Evolutionary conservation across 129 eudicot species (phyloP), one percentile per base, ranked within the genome.

Genomic region (Centrapalus pauciflorus): DNA sequence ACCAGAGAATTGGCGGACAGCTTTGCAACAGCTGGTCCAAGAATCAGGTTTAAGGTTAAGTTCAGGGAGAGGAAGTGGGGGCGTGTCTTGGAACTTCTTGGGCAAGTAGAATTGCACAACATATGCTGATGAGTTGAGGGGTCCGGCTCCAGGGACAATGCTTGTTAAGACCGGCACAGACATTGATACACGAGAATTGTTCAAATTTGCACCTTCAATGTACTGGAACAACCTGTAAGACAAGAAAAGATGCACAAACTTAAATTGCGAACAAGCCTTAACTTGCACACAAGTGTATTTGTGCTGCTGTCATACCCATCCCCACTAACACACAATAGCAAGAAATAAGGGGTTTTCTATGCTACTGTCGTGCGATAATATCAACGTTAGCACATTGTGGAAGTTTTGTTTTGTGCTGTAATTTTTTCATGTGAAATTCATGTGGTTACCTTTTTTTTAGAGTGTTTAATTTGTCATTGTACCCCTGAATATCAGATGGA

Each of bases 61-160:
- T 69, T 88, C 98, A 13, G 88, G 95, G 21, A 91, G 98, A 33
- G 96, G 95, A 38, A 83, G 78, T 20, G 96, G 98, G n/a, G 96
- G 98, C n/a, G 46, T 43, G 40, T 71, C 78, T 75, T 88, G 90
- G 74, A 91, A 87, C 61, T 88, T 77, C 0, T 50, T 24, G 2
- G 98, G 96, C 49, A 91, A 50, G 77, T 85, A 88, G 64, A 91
- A 84, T 29, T 71, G 75, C 3, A 91, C 90, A 29, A 66, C 30
- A 41, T 83, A 91, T 26, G 90, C 87, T 0, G 96, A 83, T 41
- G 97, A 82, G 56, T 81, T 87, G 30, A 90, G 85, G 19, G 95
- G 89, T 49, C 87, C 95, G 35, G 96, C 86, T 76, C 79, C 90
- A 0, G 88, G 86, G 38, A 81, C 82, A 38, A 91, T 55, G 83